Percentiles rank a stretch among this genome's conserved stretches.
phyloP scores from a whole-genome alignment of 345 rosid genomes.

The Salix caprea region DNA sequence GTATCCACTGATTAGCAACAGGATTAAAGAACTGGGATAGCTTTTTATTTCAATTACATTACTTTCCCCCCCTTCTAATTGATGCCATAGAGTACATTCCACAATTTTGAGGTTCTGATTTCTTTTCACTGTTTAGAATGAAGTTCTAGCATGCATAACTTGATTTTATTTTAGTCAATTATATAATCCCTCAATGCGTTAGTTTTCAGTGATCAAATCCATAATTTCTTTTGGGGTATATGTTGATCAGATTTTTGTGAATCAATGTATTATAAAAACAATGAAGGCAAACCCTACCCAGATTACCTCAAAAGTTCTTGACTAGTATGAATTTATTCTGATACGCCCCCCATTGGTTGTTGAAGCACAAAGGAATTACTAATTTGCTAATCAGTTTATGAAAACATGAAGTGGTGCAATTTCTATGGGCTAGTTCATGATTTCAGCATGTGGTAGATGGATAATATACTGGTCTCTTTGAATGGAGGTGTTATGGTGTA shows the following conservation, averaged over 20 bases:
- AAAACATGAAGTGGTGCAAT: not conserved
- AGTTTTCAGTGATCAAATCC: not conserved
- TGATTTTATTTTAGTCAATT: not conserved
- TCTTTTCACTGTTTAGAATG: not conserved
- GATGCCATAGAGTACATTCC: not conserved
- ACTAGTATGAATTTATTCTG: not conserved
- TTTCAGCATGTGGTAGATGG: not conserved
- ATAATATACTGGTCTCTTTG: not conserved
- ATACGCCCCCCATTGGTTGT: not conserved
- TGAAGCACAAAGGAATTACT: not conserved
- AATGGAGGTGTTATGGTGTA: not conserved
- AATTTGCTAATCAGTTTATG: not conserved
- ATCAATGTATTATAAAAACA: not conserved
- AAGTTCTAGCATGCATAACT: not conserved
- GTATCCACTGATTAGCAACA: slow-evolving; percentile 47
- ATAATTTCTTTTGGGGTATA: not conserved
- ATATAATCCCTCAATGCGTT: not conserved
- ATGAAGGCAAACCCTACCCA: too few species aligned
- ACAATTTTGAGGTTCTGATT: not conserved
- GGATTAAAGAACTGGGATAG: not conserved
- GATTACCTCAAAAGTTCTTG: not conserved
- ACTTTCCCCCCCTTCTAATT: not conserved
- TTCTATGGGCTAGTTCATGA: not conserved
- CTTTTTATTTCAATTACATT: not conserved
- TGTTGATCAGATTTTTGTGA: not conserved